phyloP scores from a whole-genome alignment of 805 yeast genomes.

The Maudiozyma pseudohumilis region DNA sequence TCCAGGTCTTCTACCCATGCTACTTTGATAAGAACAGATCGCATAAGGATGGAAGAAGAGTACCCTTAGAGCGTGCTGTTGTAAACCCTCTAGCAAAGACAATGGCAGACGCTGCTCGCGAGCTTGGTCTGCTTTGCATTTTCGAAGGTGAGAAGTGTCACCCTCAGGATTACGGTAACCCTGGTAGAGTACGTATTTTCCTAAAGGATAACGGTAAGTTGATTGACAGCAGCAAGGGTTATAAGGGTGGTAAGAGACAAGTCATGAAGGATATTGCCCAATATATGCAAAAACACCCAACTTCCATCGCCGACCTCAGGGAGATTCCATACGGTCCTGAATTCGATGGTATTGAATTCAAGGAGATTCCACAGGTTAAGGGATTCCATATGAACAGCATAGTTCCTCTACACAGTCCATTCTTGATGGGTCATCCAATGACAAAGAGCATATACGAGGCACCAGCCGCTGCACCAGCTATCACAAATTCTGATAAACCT shows the following conservation, averaged over 20 bases:
- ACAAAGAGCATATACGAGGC: conserved; percentile 57
- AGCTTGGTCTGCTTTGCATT: conserved; percentile 31
- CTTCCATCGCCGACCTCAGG: conserved; percentile 53
- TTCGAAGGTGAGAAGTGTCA: conserved; percentile 78
- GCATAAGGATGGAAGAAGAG: conserved; percentile 77
- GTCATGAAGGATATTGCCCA: conserved; percentile 50
- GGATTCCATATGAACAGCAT: conserved; percentile 81
- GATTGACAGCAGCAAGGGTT: conserved; percentile 17
- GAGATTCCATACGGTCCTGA: conserved; percentile 61
- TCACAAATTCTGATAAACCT: conserved; percentile 15
- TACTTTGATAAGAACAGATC: conserved; percentile 77
- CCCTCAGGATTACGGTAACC: conserved; percentile 95
- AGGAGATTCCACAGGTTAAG: conserved; percentile 63
- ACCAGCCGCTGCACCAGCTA: conserved; percentile 36
- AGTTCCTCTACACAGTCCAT: conserved; percentile 79
- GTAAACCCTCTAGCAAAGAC: conserved; percentile 81
- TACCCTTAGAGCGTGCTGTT: conserved; percentile 56
- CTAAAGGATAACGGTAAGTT: conserved; percentile 43
- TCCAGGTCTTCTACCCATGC: conserved; percentile 81
- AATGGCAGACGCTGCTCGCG: conserved; percentile 58
- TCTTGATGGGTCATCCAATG: conserved; percentile 76
- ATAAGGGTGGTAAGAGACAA: conserved; percentile 47
- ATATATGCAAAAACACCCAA: conserved; percentile 56
- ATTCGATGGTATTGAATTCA: conserved; percentile 43
- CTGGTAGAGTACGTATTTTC: conserved; percentile 84